Evolutionary conservation across 805 yeast genomes (phyloP).

Genomic region (Cyberlindnera xylosilytica): DNA sequence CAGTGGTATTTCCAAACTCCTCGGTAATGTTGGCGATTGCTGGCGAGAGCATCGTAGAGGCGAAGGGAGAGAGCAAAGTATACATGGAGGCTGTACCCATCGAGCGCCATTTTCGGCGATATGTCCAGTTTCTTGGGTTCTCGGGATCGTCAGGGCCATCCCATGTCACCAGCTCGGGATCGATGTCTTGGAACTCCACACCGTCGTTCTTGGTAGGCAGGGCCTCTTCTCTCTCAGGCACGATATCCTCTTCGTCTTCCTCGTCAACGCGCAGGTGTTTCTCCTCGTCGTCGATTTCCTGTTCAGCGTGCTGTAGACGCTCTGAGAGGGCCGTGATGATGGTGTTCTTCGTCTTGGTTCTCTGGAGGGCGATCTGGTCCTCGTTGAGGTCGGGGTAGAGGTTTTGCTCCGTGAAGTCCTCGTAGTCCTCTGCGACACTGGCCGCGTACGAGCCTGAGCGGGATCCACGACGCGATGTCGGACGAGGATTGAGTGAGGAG

Average conservation of each 20-base stretch:
- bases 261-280: not conserved
- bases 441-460: constrained; percentile 1
- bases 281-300: constrained; percentile 8
- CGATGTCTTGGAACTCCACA: constrained; percentile 48
- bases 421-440: constrained; percentile 11
- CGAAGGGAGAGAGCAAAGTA: constrained; percentile 57
- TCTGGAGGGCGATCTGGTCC: constrained; percentile 35
- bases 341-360: constrained; percentile 44
- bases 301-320: constrained; percentile 15
- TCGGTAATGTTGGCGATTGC: constrained; percentile 48
- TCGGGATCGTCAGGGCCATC: constrained; percentile 57
- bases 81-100: constrained; percentile 49
- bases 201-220: constrained; percentile 41
- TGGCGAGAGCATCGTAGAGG: constrained; percentile 62
- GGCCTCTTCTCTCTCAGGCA: constrained; percentile 24
- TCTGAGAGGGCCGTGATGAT: constrained; percentile 35
- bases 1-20: constrained; percentile 40
- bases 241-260: not conserved
- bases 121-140: constrained; percentile 64
- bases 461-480: constrained; percentile 7
- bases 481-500: constrained; percentile 14
- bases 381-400: constrained; percentile 38
- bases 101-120: constrained; percentile 37
- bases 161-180: constrained; percentile 71
- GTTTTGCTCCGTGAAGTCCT: constrained; percentile 25